Base-by-base conservation (phyloP, 257 asterid species). In the Capsicum chinense region DNA sequence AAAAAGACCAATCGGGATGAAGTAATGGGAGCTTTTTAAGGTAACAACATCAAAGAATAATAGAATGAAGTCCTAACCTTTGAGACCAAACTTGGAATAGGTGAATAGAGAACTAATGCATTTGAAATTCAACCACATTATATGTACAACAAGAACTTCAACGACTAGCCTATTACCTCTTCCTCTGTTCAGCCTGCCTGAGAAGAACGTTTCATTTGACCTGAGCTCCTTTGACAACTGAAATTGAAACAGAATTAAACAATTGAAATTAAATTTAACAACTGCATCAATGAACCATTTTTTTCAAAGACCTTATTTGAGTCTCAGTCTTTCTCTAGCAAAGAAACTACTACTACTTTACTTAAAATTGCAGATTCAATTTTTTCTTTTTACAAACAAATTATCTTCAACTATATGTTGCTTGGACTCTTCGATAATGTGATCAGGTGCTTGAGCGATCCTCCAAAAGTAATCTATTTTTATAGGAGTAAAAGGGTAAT, bases 81-180 rank as follows among this genome's bases (percentile, higher is more conserved):
- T 26, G 14, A 14, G 50, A 76, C 64, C 54, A 26, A 21, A 52
- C 64, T 76, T 54, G 81, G 80, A 74, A 19, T 74, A 73, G n/a
- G 26, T 76, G 62, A 52, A 78, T 26, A 9, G 2, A 78, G 1
- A 26, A 26, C 33, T 26, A 26, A 26, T 26, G 33, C 1, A 26
- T 26, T 26, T 26, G 33, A 26, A 26, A 26, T 26, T 26, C 33
- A 26, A 26, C 33, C 33, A 26, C 33, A 26, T 1, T 26, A 26
- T 26, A 1, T 26, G 33, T 26, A 26, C 33, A 26, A 26, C 33
- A 26, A 26, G 33, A 26, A 26, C 33, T 26, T 26, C 33, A 26
- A 26, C 33, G 33, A 26, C 33, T 26, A 26, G 33, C 33, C 33
- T 26, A 26, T 26, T 26, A 26, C 33, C 33, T 26, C 2, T 26